These are phyloP conservation scores for Ceratobasidium sp. DNA, from an alignment of 1,284 basidiomycete species.

Conservation along the genomic window DNA sequence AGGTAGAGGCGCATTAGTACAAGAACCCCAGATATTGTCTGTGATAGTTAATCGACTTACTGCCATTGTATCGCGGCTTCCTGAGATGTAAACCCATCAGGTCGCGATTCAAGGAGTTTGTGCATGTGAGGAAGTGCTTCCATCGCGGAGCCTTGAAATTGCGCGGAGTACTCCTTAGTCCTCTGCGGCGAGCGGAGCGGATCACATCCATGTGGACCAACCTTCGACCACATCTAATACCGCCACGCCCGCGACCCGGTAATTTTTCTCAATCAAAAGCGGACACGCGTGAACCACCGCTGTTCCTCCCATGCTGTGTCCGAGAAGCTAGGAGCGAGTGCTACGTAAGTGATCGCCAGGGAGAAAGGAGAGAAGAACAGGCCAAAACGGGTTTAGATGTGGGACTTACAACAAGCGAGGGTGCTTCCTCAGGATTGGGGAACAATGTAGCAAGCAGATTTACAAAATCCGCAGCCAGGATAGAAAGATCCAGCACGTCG, in stretches of 20 bases:
- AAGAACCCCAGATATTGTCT: not conserved
- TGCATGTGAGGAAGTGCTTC: constrained; percentile 94
- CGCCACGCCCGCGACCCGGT: constrained; percentile 82
- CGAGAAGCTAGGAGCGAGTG: constrained; percentile 71
- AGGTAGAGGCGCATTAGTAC: too few species aligned
- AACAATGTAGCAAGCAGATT: constrained; percentile 77
- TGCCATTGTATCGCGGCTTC: constrained; percentile 96
- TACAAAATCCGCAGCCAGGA: constrained; percentile 80
- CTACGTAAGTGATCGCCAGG: not conserved
- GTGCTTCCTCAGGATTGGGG: constrained; percentile 71
- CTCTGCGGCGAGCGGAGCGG: not conserved
- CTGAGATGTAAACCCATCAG: constrained; percentile 83
- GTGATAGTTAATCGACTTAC: constrained; percentile 66
- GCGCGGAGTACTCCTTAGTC: constrained; percentile 29
- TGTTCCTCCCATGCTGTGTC: constrained; percentile 93
- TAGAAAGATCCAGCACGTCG: constrained; percentile 75
- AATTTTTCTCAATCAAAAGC: constrained; percentile 74
- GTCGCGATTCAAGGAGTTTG: constrained; percentile 85
- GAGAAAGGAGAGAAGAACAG: constrained; percentile 47
- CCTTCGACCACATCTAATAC: constrained; percentile 98
- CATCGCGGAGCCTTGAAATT: constrained; percentile 85
- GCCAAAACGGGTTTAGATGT: constrained; percentile 23
- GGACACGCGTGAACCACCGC: constrained; percentile 83
- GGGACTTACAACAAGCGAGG: constrained; percentile 77
- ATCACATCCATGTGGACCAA: constrained; percentile 54